A percentile compares a stretch with the other conserved stretches of the same genome.
These are phyloP conservation scores for Fusarium irregulare DNA, from an alignment of 2,329 filamentous ascomycete species.

Conservation along the genomic window DNA sequence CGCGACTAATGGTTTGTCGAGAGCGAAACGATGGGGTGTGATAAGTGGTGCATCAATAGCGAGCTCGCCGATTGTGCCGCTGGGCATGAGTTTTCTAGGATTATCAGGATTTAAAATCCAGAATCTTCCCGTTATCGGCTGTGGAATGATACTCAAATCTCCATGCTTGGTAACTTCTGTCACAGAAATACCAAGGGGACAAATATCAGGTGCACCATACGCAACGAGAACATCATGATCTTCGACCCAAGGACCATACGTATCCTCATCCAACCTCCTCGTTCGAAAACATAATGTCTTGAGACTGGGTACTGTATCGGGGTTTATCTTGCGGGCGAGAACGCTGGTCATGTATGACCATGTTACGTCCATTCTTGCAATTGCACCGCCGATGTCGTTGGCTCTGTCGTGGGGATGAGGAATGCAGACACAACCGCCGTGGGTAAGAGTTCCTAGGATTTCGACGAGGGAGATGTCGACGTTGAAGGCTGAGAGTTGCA, in stretches of 20 bases:
- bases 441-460: conserved; percentile 62
- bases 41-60: conserved; percentile 64
- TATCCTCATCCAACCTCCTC: conserved; percentile 62
- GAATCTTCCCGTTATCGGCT: conserved; percentile 61
- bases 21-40: conserved; percentile 52
- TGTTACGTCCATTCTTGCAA: conserved; percentile 62
- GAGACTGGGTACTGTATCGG: conserved; percentile 52
- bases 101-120: conserved; percentile 66
- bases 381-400: conserved; percentile 61
- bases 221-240: conserved; percentile 60
- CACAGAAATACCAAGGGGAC: conserved; percentile 63
- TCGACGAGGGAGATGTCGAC: conserved; percentile 66
- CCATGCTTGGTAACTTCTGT: conserved; percentile 55
- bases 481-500: conserved; percentile 66
- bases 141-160: conserved; percentile 57
- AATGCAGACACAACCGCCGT: conserved; percentile 70
- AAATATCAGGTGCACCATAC: conserved; percentile 64
- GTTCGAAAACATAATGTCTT: conserved; percentile 60
- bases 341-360: conserved; percentile 69
- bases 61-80: too few relatives aligned
- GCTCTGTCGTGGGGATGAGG: conserved; percentile 63
- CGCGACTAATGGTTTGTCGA: conserved; percentile 47
- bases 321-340: conserved; percentile 61
- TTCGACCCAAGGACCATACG: conserved; percentile 59
- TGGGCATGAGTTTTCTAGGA: conserved; percentile 57